Percentiles rank a stretch among this genome's conserved stretches.
Evolutionary conservation across 345 rosid genomes (phyloP).

Genomic region (Pistacia atlantica): DNA sequence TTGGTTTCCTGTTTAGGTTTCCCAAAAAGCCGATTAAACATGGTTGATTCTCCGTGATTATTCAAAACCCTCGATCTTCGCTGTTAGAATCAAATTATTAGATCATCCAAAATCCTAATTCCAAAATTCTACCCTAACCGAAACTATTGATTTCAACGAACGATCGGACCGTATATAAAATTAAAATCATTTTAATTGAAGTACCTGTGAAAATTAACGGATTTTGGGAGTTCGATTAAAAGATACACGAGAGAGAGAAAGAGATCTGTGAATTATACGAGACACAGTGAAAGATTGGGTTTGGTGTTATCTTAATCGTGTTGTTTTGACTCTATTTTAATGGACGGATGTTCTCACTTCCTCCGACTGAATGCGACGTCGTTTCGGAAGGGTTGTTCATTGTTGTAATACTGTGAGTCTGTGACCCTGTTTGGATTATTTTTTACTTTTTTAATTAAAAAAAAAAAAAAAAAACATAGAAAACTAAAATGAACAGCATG

Average conservation of each 20-base stretch:
- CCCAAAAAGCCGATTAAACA: conserved; percentile 86
- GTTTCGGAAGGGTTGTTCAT: not conserved
- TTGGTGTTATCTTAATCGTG: not conserved
- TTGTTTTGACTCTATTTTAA: conserved; percentile 3
- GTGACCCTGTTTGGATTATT: too few relatives aligned
- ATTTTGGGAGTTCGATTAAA: not conserved
- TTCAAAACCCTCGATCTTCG: conserved; percentile 35
- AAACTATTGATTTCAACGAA: not conserved
- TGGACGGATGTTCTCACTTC: not conserved
- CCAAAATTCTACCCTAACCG: not conserved
- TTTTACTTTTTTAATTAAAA: too few relatives aligned
- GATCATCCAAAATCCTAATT: conserved; percentile 22
- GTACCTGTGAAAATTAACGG: conserved; percentile 15
- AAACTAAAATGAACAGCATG: too few relatives aligned
- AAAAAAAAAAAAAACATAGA: too few relatives aligned
- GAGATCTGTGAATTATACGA: conserved; percentile 16
- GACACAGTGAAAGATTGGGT: not conserved
- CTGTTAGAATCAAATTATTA: conserved; percentile 10
- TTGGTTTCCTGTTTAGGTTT: conserved; percentile 83
- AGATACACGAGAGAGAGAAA: not conserved
- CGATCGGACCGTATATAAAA: too few relatives aligned
- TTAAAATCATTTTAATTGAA: not conserved
- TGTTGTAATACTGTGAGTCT: too few relatives aligned
- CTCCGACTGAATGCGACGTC: not conserved
- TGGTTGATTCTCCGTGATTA: conserved; percentile 36